Evolutionary conservation across 768 basidiomycete genomes (phyloP).

Genomic region (Boletus eberwhitei): DNA sequence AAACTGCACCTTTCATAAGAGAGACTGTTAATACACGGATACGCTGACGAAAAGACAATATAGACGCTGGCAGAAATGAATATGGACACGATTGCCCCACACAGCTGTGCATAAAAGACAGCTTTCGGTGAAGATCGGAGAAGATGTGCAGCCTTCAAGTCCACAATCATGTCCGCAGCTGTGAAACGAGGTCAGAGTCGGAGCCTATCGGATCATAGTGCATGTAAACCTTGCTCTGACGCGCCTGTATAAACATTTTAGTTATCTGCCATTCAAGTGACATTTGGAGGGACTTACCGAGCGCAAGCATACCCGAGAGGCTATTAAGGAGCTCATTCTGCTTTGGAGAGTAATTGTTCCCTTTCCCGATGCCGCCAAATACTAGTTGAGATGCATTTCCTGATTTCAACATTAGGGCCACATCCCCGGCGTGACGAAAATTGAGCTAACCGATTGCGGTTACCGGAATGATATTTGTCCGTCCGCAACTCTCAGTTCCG

Average conservation of each 20-base stretch:
- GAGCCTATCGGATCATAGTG: background rate
- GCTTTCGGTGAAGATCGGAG: background rate
- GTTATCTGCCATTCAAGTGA: background rate
- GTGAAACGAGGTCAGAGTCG: background rate
- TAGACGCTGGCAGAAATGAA: conserved; percentile 1
- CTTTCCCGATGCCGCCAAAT: background rate
- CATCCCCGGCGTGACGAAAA: background rate
- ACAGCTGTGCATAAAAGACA: background rate
- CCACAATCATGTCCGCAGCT: background rate
- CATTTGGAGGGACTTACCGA: background rate
- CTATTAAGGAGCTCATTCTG: background rate
- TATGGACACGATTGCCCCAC: background rate
- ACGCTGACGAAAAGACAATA: background rate
- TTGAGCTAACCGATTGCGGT: background rate
- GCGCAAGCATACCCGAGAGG: background rate
- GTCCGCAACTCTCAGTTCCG: background rate
- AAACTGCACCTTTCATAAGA: conserved; percentile 2
- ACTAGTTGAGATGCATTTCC: background rate
- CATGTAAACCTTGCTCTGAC: background rate
- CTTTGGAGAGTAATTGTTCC: background rate
- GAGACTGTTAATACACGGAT: background rate
- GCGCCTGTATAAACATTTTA: background rate
- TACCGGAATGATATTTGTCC: background rate
- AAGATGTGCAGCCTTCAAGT: background rate
- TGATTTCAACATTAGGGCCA: background rate